Base-by-base conservation (phyloP, 139 green algal species). In the Asterochloris erici region DNA sequence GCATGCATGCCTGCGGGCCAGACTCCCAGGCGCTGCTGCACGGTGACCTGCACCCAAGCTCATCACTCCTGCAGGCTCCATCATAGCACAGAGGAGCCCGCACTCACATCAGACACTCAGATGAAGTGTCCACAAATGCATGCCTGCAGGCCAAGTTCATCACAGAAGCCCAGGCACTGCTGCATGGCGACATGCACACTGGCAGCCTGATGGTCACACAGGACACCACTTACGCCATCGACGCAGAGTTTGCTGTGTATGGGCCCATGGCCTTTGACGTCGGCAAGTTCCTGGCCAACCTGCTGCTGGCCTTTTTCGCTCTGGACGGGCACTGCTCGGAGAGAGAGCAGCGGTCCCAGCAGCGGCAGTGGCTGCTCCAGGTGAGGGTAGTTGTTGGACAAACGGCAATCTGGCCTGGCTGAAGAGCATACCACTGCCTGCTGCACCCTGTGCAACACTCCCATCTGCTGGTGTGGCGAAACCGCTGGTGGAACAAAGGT, bases 151-250 rank as follows among this genome's bases (percentile, higher is more conserved):
- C 68, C 29, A 84, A 85, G 70, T 99, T 99, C 88, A 85, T 85
- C n/a, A 47, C 87, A 79, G 82, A 84, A 1, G 74, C 83, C 9
- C 85, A 99, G 88, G 96, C 96, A 17, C 89, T 99, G 77, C 78
- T 99, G 76, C 97, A 99, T 79, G 97, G 94, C 1, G 97, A 99
- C 89, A 86, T 99, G 71, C 97, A 99, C 93, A 99, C 97, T 0
- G 96, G 96, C 24, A 95, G 88, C 79, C 84, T 98, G 74, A 98
- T 99, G 96, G 91, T 92, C 63, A 96, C 91, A 0, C 63, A 89
- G 9, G 66, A 86, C 79, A 82, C 82, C 21, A 85, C 79, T 10
- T 90, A 82, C 26, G 83, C 85, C 29, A 93, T 95, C 61, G 90
- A 95, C 63, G 79, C 94, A 9, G 97, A 99, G 93, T 99, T 99